Percentiles rank a stretch among this genome's conserved stretches.
These are phyloP conservation scores for Scytalidium lignicola DNA, from an alignment of 2,329 filamentous ascomycete species.

Conservation along the genomic window DNA sequence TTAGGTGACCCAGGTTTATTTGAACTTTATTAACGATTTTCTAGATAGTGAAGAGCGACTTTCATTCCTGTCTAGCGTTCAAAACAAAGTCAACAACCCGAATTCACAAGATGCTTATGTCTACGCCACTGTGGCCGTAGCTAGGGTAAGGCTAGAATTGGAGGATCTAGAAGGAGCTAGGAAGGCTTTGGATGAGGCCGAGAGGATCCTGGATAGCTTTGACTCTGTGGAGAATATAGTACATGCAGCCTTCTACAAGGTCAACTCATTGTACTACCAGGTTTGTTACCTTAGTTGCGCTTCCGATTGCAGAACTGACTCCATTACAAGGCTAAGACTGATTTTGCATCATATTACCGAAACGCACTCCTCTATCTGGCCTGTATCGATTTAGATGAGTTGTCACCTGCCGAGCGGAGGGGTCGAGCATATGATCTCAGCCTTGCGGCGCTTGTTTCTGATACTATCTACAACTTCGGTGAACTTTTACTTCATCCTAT, in stretches of 20 bases:
- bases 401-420: constrained; percentile 70
- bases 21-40: constrained; percentile 9
- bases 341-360: constrained; percentile 95
- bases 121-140: constrained; percentile 86
- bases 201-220: constrained; percentile 83
- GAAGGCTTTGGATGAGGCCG: constrained; percentile 80
- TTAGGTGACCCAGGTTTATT: not conserved
- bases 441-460: constrained; percentile 86
- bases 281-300: constrained; percentile 31
- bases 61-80: constrained; percentile 75
- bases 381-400: constrained; percentile 77
- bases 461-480: constrained; percentile 98
- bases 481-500: constrained; percentile 98
- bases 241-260: constrained; percentile 92
- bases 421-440: constrained; percentile 86
- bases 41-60: constrained; percentile 83
- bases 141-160: constrained; percentile 78
- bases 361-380: constrained; percentile 97
- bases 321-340: constrained; percentile 61
- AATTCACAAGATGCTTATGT: constrained; percentile 94
- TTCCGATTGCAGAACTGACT: constrained; percentile 11
- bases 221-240: constrained; percentile 95
- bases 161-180: constrained; percentile 76
- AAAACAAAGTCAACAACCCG: constrained; percentile 84
- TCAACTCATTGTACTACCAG: constrained; percentile 93